Evolutionary conservation across 306 rosid species (phyloP), one percentile per base, ranked within the genome.

Genomic region (Citrullus amarus): DNA sequence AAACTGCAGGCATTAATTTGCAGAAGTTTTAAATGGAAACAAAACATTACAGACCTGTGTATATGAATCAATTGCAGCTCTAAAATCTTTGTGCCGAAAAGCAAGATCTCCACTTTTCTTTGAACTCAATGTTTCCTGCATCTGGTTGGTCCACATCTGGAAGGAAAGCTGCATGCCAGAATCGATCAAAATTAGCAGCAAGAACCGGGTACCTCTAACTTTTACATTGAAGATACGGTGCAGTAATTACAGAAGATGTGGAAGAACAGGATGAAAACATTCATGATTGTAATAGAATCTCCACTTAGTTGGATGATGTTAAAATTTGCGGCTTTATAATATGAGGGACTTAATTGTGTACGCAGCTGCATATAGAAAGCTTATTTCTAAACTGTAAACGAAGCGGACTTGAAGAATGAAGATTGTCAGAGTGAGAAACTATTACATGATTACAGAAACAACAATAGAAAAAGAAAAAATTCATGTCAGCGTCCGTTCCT

Each of bases 71-170:
- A 88, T 90, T 79, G 97, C 96, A 66, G 91, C 84, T 83, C 82
- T 83, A 62, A 86, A 88, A 79, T 90, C 96, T 76, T 92, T 95
- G 25, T 85, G 93, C 80, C 96, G 88, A 78, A 96, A 96, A 81
- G 97, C 93, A 25, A 82, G 67, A 68, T 96, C 98, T n/a, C 98
- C 99, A 84, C 88, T 92, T 81, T 92, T 96, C 93, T 92, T 96
- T 38, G 97, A 91, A 86, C 83, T 86, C 83, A 96, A 80, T 7
- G 98, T 96, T 72, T 92, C 97, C 88, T 96, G 97, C 98, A 96
- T 90, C 89, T 92, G 93, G 85, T 96, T 87, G 77, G 99, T 92
- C 99, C 99, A 95, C 97, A 95, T 89, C 86, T 95, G 99, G 86
- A 95, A 95, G 6, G 99, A 92, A 80, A 92, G 97, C 99, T 95